Base-by-base conservation (phyloP, 2,329 filamentous ascomycete species). In the Graphilbum sp. region DNA sequence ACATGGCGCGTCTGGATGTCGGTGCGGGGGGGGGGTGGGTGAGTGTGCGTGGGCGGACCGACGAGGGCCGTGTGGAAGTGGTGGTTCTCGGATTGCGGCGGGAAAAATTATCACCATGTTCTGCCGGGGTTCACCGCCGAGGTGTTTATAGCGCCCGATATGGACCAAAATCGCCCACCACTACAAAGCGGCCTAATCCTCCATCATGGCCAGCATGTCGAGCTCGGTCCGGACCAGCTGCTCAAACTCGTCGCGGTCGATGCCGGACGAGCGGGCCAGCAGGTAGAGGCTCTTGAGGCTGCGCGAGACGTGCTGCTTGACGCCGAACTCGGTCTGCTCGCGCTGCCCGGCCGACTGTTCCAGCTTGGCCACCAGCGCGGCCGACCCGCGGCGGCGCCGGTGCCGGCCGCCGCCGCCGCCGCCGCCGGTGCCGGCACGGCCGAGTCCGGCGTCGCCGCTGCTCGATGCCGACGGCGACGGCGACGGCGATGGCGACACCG, bases 241-340 rank as follows among this genome's bases (percentile, higher is more conserved):
- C 54, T 81, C 76, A 56, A 88, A 90, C 52, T 88, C 82, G 25
- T 72, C 71, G 33, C 75, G 63, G 36, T 80, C 73, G 47, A 90
- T 86, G 1, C 82, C 82, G 18, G 74, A 74, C 2, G 75, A 68
- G 32, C 69, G 70, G 19, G 81, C 76, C 44, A 90, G 58, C 46
- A 79, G 59, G 54, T 75, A 88, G 46, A 90, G 56, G 54, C 79
- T 86, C 62, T 83, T 79, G 40, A 90, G 70, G 50, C 76, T 81
- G 9, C 79, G 76, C 27, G 75, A 77, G 33, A 90, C 75, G 56
- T 88, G 82, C 56, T 86, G 78, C 55, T 80, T 81, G 39, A 90
- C 72, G 13, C 75, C 80, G 39, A 79, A 70, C 56, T 86, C 79
- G 39, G 65, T 72, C 48, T 76, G 70, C 42, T 75, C 72, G 47